Percentiles rank a stretch among this genome's conserved stretches.
phyloP scores from a whole-genome alignment of 192 early-diverging fungal species.

The Phlyctochytrium planicorne region DNA sequence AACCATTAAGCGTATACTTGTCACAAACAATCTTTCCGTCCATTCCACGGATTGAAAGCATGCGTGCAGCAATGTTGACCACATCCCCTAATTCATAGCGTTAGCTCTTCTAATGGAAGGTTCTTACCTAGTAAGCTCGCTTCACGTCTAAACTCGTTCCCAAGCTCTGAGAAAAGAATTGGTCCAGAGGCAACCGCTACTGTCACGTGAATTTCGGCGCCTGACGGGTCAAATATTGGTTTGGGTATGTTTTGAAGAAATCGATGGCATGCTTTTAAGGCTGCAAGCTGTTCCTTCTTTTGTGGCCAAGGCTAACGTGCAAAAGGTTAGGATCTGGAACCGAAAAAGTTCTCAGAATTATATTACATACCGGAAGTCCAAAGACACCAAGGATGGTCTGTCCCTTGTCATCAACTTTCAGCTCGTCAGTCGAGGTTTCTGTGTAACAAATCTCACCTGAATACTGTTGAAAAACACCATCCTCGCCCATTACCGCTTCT shows the following conservation, averaged over 20 bases:
- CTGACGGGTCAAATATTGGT: neutral
- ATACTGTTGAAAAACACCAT: neutral
- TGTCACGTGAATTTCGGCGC: neutral
- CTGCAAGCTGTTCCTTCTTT: neutral
- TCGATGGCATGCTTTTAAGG: neutral
- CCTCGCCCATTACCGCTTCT: neutral
- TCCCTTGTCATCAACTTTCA: neutral
- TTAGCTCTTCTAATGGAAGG: neutral
- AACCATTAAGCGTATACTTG: neutral
- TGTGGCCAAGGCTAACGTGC: neutral
- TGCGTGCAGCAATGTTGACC: neutral
- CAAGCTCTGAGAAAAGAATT: neutral
- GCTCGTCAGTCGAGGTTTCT: neutral
- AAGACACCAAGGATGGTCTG: neutral
- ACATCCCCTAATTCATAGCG: neutral
- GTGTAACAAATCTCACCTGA: neutral
- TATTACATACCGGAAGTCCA: neutral
- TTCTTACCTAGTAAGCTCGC: neutral
- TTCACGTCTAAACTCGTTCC: neutral
- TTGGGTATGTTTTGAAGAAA: neutral
- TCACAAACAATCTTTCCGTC: neutral
- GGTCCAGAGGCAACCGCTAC: neutral
- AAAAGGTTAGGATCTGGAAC: neutral
- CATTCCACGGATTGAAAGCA: neutral
- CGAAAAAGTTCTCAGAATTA: neutral